These are phyloP conservation scores for Xylaria acuta DNA, from an alignment of 495 filamentous ascomycete genomes.

Conservation along the genomic window DNA sequence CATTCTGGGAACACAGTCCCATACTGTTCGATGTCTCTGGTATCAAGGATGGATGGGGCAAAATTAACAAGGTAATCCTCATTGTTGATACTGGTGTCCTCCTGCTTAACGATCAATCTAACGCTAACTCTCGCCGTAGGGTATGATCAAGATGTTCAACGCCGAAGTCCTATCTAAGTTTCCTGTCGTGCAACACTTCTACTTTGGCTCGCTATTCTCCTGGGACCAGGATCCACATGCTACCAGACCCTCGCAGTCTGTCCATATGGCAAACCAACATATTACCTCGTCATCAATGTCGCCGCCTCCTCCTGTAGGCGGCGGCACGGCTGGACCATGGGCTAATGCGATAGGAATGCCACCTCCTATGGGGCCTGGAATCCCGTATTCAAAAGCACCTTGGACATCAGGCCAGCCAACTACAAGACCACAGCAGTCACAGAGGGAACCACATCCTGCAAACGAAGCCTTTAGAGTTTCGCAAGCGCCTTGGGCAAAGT, in stretches of 20 bases:
- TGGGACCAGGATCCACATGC: slow-evolving; percentile 80
- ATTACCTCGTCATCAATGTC: slow-evolving; percentile 35
- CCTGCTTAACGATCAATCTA: neutral
- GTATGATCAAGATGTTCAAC: slow-evolving; percentile 98
- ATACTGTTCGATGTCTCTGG: slow-evolving; percentile 95
- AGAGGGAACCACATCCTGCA: slow-evolving; percentile 24
- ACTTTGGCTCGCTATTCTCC: slow-evolving; percentile 85
- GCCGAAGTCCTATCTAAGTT: slow-evolving; percentile 92
- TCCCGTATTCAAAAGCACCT: slow-evolving; percentile 44
- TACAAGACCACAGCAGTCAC: slow-evolving; percentile 30
- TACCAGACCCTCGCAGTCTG: slow-evolving; percentile 47
- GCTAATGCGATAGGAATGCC: slow-evolving; percentile 44
- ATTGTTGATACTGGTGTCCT: neutral
- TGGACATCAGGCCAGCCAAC: slow-evolving; percentile 31
- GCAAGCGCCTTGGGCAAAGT: slow-evolving; percentile 37
- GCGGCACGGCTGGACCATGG: slow-evolving; percentile 51
- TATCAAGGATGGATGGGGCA: slow-evolving; percentile 89
- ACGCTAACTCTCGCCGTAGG: slow-evolving; percentile 44
- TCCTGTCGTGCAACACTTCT: slow-evolving; percentile 96
- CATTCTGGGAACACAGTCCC: slow-evolving; percentile 98
- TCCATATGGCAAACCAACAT: slow-evolving; percentile 68
- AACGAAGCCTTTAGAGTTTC: slow-evolving; percentile 25
- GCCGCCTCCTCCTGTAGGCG: slow-evolving; percentile 26
- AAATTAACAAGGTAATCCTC: slow-evolving; percentile 85
- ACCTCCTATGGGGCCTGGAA: slow-evolving; percentile 34